Percentiles rank a stretch among this genome's conserved stretches.
phyloP scores from a whole-genome alignment of 208 protist species.

The Acanthamoeba triangularis region DNA sequence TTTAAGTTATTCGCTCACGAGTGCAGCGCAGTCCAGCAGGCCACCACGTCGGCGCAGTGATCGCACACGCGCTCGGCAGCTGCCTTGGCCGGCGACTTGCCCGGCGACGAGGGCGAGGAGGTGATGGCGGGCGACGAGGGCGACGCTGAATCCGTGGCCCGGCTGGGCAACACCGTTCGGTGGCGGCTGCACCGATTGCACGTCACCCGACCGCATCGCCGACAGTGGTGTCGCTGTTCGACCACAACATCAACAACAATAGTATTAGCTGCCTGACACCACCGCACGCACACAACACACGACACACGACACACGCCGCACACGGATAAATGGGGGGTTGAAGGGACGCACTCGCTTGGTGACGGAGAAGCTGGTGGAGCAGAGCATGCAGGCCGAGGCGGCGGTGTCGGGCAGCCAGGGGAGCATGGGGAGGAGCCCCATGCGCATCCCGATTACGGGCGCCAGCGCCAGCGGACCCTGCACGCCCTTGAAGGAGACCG shows the following conservation, averaged over 20 bases:
- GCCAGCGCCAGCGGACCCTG: neutral
- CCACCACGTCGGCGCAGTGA: neutral
- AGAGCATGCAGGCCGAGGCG: constrained; percentile 19
- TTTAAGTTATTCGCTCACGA: neutral
- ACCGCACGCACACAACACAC: neutral
- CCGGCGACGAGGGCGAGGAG: neutral
- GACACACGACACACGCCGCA: neutral
- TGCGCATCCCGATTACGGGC: neutral
- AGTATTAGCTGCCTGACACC: neutral
- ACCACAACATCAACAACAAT: neutral
- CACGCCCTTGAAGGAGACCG: neutral
- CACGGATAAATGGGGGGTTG: too few species aligned
- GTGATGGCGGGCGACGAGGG: neutral
- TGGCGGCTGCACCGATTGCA: neutral
- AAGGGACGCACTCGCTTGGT: neutral
- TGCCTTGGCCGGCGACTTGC: neutral
- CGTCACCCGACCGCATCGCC: neutral
- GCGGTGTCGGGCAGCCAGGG: constrained; percentile 2
- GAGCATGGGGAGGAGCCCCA: constrained; percentile 12
- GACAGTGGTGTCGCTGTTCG: constrained; percentile 10
- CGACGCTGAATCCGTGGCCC: neutral
- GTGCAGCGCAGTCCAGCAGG: neutral
- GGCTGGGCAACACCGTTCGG: neutral
- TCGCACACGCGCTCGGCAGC: neutral
- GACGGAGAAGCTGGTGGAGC: neutral